phyloP scores from a whole-genome alignment of 805 yeast species.

The Aciculoconidium aculeatum region DNA sequence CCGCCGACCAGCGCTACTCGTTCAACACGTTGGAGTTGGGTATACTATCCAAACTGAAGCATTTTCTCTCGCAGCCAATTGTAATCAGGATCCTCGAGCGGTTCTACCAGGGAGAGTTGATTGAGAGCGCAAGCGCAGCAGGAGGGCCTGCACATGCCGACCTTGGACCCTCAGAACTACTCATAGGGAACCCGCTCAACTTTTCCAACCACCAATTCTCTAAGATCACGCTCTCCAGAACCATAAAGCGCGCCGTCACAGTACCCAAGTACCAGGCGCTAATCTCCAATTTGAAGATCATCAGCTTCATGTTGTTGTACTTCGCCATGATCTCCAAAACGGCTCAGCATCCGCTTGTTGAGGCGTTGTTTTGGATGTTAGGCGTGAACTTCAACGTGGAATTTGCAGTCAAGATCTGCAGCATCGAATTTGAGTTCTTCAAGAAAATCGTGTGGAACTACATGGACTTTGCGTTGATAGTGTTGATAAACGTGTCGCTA shows the following conservation, averaged over 20 bases:
- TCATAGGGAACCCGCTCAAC: slow-evolving; percentile 10
- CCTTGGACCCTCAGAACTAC: slow-evolving; percentile 13
- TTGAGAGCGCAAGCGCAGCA: too few species aligned
- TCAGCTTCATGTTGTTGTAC: slow-evolving; percentile 25
- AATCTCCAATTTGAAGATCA: slow-evolving; percentile 31
- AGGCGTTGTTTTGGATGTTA: slow-evolving; percentile 38
- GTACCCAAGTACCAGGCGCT: slow-evolving; percentile 40
- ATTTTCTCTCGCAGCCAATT: slow-evolving; percentile 47
- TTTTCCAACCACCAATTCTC: slow-evolving; percentile 24
- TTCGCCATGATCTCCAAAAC: slow-evolving; percentile 17
- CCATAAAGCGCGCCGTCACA: slow-evolving; percentile 23
- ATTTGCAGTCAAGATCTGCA: slow-evolving; percentile 36
- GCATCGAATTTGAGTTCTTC: slow-evolving; percentile 41
- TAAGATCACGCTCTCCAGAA: slow-evolving; percentile 25
- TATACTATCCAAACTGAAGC: slow-evolving; percentile 47
- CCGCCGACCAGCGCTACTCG: slow-evolving; percentile 10
- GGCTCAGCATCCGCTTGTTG: slow-evolving; percentile 15
- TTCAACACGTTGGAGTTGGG: slow-evolving; percentile 48
- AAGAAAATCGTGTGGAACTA: slow-evolving; percentile 50
- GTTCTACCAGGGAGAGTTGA: slow-evolving; percentile 48
- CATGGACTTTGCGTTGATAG: slow-evolving; percentile 38
- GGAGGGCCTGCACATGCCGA: not conserved
- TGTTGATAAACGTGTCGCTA: slow-evolving; percentile 32
- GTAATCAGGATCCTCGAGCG: slow-evolving; percentile 41
- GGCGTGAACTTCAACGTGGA: slow-evolving; percentile 45